Evolutionary conservation across 2,329 filamentous ascomycete species (phyloP), one percentile per base, ranked within the genome.

Genomic region (Nannizziopsis barbatae): DNA sequence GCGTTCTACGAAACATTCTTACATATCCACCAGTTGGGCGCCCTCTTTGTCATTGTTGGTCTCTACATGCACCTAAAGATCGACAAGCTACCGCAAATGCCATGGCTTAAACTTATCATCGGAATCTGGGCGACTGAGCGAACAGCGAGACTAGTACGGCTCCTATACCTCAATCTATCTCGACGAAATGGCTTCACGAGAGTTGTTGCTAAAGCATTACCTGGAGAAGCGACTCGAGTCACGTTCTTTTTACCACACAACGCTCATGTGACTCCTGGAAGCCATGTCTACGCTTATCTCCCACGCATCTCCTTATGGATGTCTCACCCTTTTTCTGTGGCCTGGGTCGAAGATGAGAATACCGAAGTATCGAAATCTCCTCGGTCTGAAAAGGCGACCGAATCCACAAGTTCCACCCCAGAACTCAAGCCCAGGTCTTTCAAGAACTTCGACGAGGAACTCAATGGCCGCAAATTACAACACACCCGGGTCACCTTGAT

Each of bases 281-380:
- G 72, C 58, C 76, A 81, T 58, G 76, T 79, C 8, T 79, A 77
- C 61, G 71, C 74, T 50, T 81, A 80, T 63, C 70, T 81, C 49
- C 78, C 78, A 2, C 62, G 58, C 42, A 56, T 72, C 41, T 64
- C 69, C 4, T 57, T 60, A 50, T 72, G 70, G 70, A 71, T 71
- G 67, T 72, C 69, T 0, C 70, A 72, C 53, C 70, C 70, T 1
- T 72, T 72, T 54, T 72, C 68, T 9, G 65, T 71, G 9, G 70
- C 70, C 11, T 72, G 70, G 70, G 63, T 64, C 6, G 67, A 71
- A 42, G 58, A 64, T 42, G 59, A 52, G 53, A 58, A 62, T 41
- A 57, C 52, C 53, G 54, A 60, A n/a, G 57, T 50, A 43, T 56
- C 57, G 56, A 53, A 15, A 27, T 10, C 36, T 40, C 17, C 36